A percentile compares a stretch with the other conserved stretches of the same genome.
These are phyloP conservation scores for Mortierella sp. DNA, from an alignment of 371 early-diverging fungal species.

Conservation along the genomic window DNA sequence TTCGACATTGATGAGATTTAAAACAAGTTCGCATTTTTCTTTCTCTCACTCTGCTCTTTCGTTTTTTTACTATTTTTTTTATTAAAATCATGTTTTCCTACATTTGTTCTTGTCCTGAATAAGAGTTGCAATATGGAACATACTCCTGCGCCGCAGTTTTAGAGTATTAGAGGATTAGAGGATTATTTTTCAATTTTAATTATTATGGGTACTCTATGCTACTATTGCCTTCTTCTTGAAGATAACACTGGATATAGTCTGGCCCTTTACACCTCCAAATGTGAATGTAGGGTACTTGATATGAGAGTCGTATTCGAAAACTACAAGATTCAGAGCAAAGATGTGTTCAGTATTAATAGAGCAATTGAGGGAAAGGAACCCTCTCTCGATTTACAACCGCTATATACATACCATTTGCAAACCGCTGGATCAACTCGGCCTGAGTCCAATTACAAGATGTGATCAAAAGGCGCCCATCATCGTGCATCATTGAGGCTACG, in stretches of 20 bases:
- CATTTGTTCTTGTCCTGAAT: not conserved
- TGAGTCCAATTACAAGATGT: slow-evolving; percentile 96
- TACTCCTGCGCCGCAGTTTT: not conserved
- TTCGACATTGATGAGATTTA: slow-evolving; percentile 93
- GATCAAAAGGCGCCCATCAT: slow-evolving; percentile 79
- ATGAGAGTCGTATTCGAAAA: slow-evolving; percentile 75
- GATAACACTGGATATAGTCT: slow-evolving; percentile 86
- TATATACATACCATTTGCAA: slow-evolving; percentile 65
- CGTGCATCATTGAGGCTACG: slow-evolving; percentile 57
- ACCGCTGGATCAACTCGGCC: slow-evolving; percentile 79
- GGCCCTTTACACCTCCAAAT: slow-evolving; percentile 91
- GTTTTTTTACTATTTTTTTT: slow-evolving; percentile 1
- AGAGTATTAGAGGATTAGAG: no score
- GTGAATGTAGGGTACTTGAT: slow-evolving; percentile 86
- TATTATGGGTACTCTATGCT: not conserved
- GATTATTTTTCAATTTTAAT: not conserved
- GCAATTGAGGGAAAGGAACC: not conserved
- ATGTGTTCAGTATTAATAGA: not conserved
- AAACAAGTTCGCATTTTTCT: slow-evolving; percentile 16
- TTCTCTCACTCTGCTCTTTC: slow-evolving; percentile 2
- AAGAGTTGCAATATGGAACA: not conserved
- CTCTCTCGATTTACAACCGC: not conserved
- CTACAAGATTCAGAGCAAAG: slow-evolving; percentile 40
- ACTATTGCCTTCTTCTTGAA: slow-evolving; percentile 65
- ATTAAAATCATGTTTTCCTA: slow-evolving; percentile 13